Conservation (phyloP, 2,329 filamentous ascomycete genomes). For the Chrysoporthe austroafricana region DNA sequence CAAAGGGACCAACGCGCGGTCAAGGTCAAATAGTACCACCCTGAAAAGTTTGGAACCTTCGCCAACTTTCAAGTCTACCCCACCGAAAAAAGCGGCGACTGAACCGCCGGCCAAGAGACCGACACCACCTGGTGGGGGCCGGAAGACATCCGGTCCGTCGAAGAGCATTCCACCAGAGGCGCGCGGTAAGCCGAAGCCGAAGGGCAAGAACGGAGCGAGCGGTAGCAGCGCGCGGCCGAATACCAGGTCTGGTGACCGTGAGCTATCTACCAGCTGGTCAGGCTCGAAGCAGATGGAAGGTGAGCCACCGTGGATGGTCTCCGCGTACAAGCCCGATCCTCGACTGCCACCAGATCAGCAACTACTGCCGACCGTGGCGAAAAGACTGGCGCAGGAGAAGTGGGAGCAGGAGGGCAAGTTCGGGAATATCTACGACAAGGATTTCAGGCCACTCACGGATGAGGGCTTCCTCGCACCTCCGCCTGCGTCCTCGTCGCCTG, state of each 20-base stretch:
- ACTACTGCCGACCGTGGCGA: constrained; percentile 90
- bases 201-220: constrained; percentile 62
- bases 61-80: constrained; percentile 35
- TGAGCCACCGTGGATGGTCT: constrained; percentile 92
- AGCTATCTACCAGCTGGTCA: constrained; percentile 43
- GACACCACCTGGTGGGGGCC: constrained; percentile 36
- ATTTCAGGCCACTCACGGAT: constrained; percentile 82
- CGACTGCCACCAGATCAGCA: constrained; percentile 93
- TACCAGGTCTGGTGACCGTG: constrained; percentile 65
- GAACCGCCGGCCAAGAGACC: constrained; percentile 61
- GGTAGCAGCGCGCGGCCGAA: constrained; percentile 58
- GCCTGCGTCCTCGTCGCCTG: constrained; percentile 10
- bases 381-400: constrained; percentile 87
- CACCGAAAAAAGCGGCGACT: constrained; percentile 47
- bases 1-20: constrained; percentile 65
- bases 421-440: constrained; percentile 82
- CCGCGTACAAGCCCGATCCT: constrained; percentile 94
- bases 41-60: constrained; percentile 59
- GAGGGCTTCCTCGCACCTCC: constrained; percentile 56
- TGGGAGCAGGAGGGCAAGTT: constrained; percentile 93
- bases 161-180: constrained; percentile 47
- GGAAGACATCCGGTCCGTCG: constrained; percentile 50
- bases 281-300: constrained; percentile 76
- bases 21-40: constrained; percentile 66
- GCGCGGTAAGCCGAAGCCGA: constrained; percentile 69